phyloP scores from a whole-genome alignment of 129 eudicot genomes.

The Smallanthus sonchifolius region DNA sequence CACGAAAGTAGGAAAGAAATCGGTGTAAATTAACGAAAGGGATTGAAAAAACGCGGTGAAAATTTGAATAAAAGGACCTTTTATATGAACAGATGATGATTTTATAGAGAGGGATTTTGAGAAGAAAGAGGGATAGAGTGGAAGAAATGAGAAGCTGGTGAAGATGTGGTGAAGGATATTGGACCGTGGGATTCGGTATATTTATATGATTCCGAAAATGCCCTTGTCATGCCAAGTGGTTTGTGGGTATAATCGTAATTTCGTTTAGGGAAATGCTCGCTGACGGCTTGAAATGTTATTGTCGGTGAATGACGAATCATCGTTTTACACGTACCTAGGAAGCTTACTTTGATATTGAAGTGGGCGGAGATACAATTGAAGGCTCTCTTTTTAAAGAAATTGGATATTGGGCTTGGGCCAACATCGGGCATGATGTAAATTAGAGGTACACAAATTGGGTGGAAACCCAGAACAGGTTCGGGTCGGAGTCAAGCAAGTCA shows the following conservation, averaged over 20 bases:
- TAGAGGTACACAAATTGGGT: too few relatives aligned
- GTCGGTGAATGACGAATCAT: conserved; percentile 8
- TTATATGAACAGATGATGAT: conserved; percentile 25
- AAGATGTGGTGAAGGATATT: conserved; percentile 27
- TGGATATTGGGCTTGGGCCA: not conserved
- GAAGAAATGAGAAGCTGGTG: conserved; percentile 27
- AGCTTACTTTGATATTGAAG: not conserved
- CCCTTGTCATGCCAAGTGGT: conserved; percentile 2
- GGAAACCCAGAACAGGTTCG: too few relatives aligned
- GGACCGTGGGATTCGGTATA: not conserved
- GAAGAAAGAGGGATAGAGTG: conserved; percentile 17
- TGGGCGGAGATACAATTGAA: not conserved
- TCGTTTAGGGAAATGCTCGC: not conserved
- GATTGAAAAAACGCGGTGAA: conserved; percentile 16
- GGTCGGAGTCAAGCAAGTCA: too few relatives aligned
- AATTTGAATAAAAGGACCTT: conserved; percentile 17
- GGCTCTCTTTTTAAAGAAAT: not conserved
- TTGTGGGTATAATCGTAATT: conserved; percentile 15
- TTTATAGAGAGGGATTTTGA: conserved; percentile 26
- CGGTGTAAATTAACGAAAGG: not conserved
- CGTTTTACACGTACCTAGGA: not conserved
- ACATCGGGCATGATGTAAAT: not conserved
- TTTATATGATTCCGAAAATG: conserved; percentile 14
- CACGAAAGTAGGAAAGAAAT: not conserved
- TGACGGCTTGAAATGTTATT: conserved; percentile 10